phyloP scores from a whole-genome alignment of 305 asterid species.

The Fraxinus platypoda region DNA sequence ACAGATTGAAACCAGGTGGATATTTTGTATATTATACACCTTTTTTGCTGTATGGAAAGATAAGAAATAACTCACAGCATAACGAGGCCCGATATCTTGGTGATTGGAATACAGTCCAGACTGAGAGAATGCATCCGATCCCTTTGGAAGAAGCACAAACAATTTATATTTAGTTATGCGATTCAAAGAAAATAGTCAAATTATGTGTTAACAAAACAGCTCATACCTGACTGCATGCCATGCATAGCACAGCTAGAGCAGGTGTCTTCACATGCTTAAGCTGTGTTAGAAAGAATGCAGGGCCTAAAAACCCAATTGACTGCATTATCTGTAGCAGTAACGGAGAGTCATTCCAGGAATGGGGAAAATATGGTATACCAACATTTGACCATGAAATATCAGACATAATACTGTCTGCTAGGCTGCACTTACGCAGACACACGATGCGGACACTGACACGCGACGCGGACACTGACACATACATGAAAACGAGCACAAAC shows the following conservation, averaged over 20 bases:
- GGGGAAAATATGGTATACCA: not conserved
- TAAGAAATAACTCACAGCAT: constrained; percentile 62
- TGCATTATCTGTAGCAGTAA: constrained; percentile 73
- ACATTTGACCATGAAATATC: constrained; percentile 7
- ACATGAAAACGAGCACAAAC: not conserved
- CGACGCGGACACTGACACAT: not conserved
- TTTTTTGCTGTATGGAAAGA: not conserved
- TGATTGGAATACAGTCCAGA: constrained; percentile 97
- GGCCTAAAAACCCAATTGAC: constrained; percentile 89
- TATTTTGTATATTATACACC: not conserved
- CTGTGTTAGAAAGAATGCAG: constrained; percentile 82
- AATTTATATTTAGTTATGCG: not conserved
- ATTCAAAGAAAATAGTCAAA: constrained; percentile 11
- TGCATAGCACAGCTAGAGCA: constrained; percentile 86
- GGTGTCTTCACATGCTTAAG: constrained; percentile 83
- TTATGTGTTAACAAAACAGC: constrained; percentile 19
- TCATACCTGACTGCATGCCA: constrained; percentile 94
- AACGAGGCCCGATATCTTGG: constrained; percentile 99
- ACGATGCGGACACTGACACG: not conserved
- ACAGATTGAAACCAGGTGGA: not conserved
- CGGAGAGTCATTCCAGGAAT: constrained; percentile 12
- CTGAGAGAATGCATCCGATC: constrained; percentile 95
- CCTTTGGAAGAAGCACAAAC: constrained; percentile 42
- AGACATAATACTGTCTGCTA: not conserved
- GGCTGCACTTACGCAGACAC: not conserved